phyloP scores from a whole-genome alignment of 192 early-diverging fungal species.

The Backusella circina region DNA sequence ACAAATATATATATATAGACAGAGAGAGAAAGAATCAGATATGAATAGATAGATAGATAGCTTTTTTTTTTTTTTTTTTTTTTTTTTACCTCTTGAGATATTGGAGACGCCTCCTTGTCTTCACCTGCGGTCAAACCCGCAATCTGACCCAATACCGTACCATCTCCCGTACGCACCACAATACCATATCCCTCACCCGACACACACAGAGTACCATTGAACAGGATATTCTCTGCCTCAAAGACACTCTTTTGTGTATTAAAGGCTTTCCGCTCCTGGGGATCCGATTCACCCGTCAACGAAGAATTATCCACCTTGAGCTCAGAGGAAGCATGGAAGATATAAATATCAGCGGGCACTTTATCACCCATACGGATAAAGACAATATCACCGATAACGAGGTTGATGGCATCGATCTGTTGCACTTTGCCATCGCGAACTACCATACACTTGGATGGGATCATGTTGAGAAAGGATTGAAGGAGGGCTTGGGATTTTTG shows the following conservation, averaged over 20 bases:
- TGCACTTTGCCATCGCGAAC: constrained; percentile 73
- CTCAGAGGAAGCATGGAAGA: constrained; percentile 71
- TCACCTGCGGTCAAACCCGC: constrained; percentile 81
- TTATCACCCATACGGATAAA: constrained; percentile 93
- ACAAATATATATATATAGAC: background rate
- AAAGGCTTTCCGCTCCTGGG: constrained; percentile 69
- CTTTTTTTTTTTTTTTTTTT: background rate
- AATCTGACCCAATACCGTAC: constrained; percentile 94
- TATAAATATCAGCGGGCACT: constrained; percentile 84
- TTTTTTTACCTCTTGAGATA: constrained; percentile 54
- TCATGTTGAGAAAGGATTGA: constrained; percentile 89
- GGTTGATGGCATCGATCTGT: constrained; percentile 63
- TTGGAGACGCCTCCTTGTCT: constrained; percentile 67
- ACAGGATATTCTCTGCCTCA: constrained; percentile 89
- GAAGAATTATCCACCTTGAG: constrained; percentile 98
- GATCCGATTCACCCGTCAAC: constrained; percentile 92
- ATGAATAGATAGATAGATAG: background rate
- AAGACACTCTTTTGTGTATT: constrained; percentile 80
- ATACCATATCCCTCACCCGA: constrained; percentile 88
- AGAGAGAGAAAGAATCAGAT: no score
- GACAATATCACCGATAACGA: constrained; percentile 89
- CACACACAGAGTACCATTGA: constrained; percentile 85
- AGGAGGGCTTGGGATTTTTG: constrained; percentile 90
- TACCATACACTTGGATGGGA: constrained; percentile 78
- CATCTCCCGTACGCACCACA: constrained; percentile 90